Base-by-base conservation (phyloP, 108 stramenopile species). In the Nitzschia putrida region DNA sequence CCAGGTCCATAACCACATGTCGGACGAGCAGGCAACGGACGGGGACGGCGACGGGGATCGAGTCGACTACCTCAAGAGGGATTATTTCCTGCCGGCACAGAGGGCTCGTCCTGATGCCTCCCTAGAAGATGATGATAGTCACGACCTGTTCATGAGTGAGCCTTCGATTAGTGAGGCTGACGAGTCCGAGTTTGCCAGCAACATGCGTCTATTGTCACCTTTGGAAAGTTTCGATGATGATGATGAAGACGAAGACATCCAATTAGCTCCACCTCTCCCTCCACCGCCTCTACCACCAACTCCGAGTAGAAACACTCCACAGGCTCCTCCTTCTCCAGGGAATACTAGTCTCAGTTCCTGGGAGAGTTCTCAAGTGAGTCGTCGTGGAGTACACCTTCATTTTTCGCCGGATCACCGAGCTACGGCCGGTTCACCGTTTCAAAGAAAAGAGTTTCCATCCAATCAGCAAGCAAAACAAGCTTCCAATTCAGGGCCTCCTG, bases 331-430 rank as follows among this genome's bases (percentile, higher is more conserved):
- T 16, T 76, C 71, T 44, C 83, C 83, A 22, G 83, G 75, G 37
- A 84, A 80, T 63, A 75, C 79, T 9, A 79, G 74, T 75, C 42
- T 80, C 13, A 80, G 75, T 38, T 77, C 79, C 4, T 77, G 73
- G 68, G 83, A 84, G 34, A 78, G 76, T 41, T 67, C 64, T 45
- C 65, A 58, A 14, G 18, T 65, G 22, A 66, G 60, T 47, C 25
- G 37, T n/a, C 60, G 23, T 8, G 9, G 61, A 72, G 57, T 78
- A 43, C 59, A 72, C 13, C 25, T 76, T 16, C 58, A 76, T 68
- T 72, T 72, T 65, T 55, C 57, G 5, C 77, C 57, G 25, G 47
- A 49, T 10, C 60, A 12, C 16, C 0, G 39, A 26, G 2, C 5
- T 34, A 34, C 29, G 20, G 53, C 14, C 3, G 53, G 23, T 5